Evolutionary conservation across 306 rosid genomes (phyloP).

Genomic region (Crataegus laevigata): DNA sequence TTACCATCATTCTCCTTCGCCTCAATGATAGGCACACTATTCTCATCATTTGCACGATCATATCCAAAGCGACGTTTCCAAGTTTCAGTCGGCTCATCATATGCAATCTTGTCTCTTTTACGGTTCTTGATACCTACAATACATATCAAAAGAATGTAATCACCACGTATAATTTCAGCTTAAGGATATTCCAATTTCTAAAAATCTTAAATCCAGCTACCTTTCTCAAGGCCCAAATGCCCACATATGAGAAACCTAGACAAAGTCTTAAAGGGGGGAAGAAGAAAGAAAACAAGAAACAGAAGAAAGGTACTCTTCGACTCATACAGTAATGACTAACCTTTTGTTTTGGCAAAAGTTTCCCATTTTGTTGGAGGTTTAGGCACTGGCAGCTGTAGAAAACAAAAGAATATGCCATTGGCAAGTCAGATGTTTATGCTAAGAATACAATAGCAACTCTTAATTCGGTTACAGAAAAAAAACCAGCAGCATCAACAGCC

Average conservation of each 20-base stretch:
- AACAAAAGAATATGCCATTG: neutral
- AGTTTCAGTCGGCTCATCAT: constrained; percentile 59
- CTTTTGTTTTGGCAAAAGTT: constrained; percentile 67
- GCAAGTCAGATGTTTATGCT: neutral
- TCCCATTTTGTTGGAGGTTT: constrained; percentile 94
- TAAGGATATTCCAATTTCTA: neutral
- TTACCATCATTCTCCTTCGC: constrained; percentile 88
- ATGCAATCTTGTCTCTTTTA: constrained; percentile 60
- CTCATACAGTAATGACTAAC: constrained; percentile 28
- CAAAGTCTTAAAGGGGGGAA: neutral
- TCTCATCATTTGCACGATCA: constrained; percentile 87
- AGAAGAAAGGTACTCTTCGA: neutral
- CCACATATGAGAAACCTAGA: neutral
- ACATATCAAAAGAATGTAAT: neutral
- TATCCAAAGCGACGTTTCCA: constrained; percentile 87
- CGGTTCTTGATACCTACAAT: constrained; percentile 67
- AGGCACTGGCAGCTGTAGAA: constrained; percentile 70
- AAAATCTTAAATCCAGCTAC: neutral
- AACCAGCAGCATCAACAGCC: neutral
- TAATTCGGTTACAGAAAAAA: neutral
- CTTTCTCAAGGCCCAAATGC: neutral
- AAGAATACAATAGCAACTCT: neutral
- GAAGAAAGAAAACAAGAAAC: neutral
- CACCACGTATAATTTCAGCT: neutral
- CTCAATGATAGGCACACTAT: constrained; percentile 73